Evolutionary conservation across 1,284 basidiomycete species (phyloP), one percentile per base, ranked within the genome.

Genomic region (Dichomitus squalens): DNA sequence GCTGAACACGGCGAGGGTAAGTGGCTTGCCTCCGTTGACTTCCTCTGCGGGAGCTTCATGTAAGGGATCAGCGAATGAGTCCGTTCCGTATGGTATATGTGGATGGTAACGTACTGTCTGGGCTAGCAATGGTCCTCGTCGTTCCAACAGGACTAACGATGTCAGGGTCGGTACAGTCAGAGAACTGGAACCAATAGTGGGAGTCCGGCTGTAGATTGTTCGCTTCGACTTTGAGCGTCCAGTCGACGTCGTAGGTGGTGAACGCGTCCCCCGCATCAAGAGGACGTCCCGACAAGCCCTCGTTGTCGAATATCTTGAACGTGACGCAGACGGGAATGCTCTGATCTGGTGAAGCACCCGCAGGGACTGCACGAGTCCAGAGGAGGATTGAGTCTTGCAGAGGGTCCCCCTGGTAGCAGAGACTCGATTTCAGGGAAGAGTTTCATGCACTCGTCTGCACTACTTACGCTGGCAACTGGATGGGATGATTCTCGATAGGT

Each of bases 201-300:
- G 81, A 84, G 59, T 86, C 84, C 0, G 85, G 75, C 47, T 74
- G 66, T 25, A 88, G 70, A n/a, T 75, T 74, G 1, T 74, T 78
- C 0, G 83, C 83, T 63, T 87, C 85, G 20, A 87, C 82, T 70
- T 88, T 88, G 66, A 85, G 75, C 2, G 84, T 85, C 64, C 77
- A 88, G 68, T 86, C 85, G 39, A 88, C 84, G 62, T 88, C 86
- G 59, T 81, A 82, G 53, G 79, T 82, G 3, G 84, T 85, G 70
- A 83, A 84, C 0, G 80, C 84, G 52, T 82, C 72, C 20, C 80
- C 83, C 23, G 76, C 74, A 57, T 81, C 75, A 43, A 80, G 67
- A 0, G 78, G 69, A 27, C 64, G 66, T 7, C 79, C 80, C 18
- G 72, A 65, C 9, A 82, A 64, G 27, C 70, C 66, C 2, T 72